Base-by-base conservation (phyloP, 352 stramenopile genomes). In the Plasmopara muralis region DNA sequence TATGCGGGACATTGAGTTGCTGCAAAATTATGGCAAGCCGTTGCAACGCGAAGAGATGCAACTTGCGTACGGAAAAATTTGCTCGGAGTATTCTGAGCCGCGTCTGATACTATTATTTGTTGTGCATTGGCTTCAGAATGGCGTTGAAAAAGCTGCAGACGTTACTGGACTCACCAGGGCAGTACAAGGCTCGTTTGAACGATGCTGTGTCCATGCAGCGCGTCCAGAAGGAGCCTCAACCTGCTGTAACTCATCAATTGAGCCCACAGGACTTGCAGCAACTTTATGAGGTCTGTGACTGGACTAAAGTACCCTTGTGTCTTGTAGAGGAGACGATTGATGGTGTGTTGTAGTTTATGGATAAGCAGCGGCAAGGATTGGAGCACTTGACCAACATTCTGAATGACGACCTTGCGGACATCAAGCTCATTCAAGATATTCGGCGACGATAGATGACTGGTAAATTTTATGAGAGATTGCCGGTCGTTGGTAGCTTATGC, bases 151-250 rank as follows among this genome's bases (percentile, higher is more conserved):
- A 93, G 57, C 66, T 94, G 3, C 79, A 92, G 51, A 78, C 64
- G 42, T 56, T 92, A 50, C 59, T 94, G 47, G 71, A 94, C 58
- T 74, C 81, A 15, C 82, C 81, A n/a, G 79, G 68, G 1, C 84
- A 94, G 47, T 94, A 91, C 77, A 94, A 94, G 60, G 84, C 84
- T 0, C 84, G 83, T 31, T 57, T 94, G 29, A 87, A 90, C 47
- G 81, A 94, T 37, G 72, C 69, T 4, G 77, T 89, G 35, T 73
- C 84, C 18, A 64, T 90, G 9, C 77, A 91, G 54, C 68, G 72
- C 29, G 70, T 91, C 39, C 79, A 91, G 34, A 76, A 85, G 39
- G 47, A 67, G n/a, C 47, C 75, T 0, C 61, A 70, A 4, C 46
- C 64, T 20, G 42, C 64, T 34, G 52, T 66, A 0, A 63, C 69